Evolutionary conservation across 192 early-diverging fungal species (phyloP).

Genomic region (Mortierella antarctica): DNA sequence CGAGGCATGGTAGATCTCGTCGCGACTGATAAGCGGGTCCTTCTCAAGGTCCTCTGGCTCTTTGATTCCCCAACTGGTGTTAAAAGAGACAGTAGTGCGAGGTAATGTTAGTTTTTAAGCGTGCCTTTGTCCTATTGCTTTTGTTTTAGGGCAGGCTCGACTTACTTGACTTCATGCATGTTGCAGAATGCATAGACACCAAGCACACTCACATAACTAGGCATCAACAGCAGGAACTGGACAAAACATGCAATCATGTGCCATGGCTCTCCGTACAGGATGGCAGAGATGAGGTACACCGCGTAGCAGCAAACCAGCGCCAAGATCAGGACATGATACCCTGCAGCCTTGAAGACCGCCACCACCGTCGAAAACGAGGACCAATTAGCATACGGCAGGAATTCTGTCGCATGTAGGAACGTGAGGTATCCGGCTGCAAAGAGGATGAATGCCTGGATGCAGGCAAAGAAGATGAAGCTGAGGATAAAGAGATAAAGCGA

Average conservation of each 20-base stretch:
- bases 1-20: slow-evolving; percentile 49
- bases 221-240: slow-evolving; percentile 39
- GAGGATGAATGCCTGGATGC: slow-evolving; percentile 43
- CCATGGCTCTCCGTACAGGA: slow-evolving; percentile 50
- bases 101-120: not conserved
- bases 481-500: slow-evolving; percentile 43
- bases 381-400: slow-evolving; percentile 44
- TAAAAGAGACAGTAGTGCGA: not conserved
- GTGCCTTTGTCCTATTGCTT: not conserved
- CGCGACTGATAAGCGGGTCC: slow-evolving; percentile 44
- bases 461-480: slow-evolving; percentile 51
- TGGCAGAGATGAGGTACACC: slow-evolving; percentile 27
- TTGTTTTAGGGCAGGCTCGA: not conserved
- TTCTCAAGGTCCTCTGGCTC: slow-evolving; percentile 51
- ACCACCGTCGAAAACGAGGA: slow-evolving; percentile 32
- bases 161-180: slow-evolving; percentile 56
- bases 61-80: slow-evolving; percentile 50
- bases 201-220: slow-evolving; percentile 47
- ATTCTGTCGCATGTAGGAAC: slow-evolving; percentile 41
- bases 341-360: slow-evolving; percentile 45
- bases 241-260: slow-evolving; percentile 52
- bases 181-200: slow-evolving; percentile 51
- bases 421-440: slow-evolving; percentile 48
- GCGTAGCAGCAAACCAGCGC: slow-evolving; percentile 47
- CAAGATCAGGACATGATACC: slow-evolving; percentile 45